Evolutionary conservation across 371 early-diverging fungal genomes (phyloP).

Genomic region (Zychaea mexicana): DNA sequence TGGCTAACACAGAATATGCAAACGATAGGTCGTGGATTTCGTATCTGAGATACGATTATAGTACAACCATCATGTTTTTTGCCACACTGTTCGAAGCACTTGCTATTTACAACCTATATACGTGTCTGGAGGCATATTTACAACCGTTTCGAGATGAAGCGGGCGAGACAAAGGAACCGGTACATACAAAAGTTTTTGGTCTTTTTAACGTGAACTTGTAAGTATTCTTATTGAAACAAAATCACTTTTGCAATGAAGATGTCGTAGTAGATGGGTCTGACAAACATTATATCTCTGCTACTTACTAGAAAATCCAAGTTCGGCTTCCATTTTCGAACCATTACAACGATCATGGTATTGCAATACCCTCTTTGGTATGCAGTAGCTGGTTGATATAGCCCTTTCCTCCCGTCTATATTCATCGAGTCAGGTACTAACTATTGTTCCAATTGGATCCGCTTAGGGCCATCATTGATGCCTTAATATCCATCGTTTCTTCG

Average conservation of each 20-base stretch:
- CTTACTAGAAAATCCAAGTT: slow-evolving; percentile 45
- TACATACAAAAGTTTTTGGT: slow-evolving; percentile 38
- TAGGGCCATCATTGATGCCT: slow-evolving; percentile 43
- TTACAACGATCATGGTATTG: slow-evolving; percentile 45
- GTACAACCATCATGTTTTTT: slow-evolving; percentile 52
- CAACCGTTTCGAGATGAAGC: slow-evolving; percentile 41
- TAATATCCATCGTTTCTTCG: slow-evolving; percentile 44
- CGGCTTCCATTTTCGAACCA: slow-evolving; percentile 49
- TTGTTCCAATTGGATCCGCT: no score
- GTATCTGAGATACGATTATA: slow-evolving; percentile 47
- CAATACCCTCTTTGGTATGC: slow-evolving; percentile 56
- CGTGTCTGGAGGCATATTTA: slow-evolving; percentile 45
- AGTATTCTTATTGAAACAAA: slow-evolving; percentile 3
- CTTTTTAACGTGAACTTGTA: slow-evolving; percentile 39
- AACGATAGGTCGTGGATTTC: slow-evolving; percentile 42
- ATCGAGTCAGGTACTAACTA: no score
- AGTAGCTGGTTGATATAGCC: neutral
- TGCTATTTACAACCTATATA: slow-evolving; percentile 51
- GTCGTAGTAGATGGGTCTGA: neutral
- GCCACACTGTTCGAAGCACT: slow-evolving; percentile 50
- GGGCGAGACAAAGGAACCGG: slow-evolving; percentile 30
- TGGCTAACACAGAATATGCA: neutral
- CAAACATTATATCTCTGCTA: neutral
- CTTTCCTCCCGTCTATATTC: neutral
- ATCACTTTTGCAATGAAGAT: neutral